A percentile compares a stretch with the other conserved stretches of the same genome.
Evolutionary conservation across 2,329 filamentous ascomycete genomes (phyloP).

Genomic region (Penicillium freii): DNA sequence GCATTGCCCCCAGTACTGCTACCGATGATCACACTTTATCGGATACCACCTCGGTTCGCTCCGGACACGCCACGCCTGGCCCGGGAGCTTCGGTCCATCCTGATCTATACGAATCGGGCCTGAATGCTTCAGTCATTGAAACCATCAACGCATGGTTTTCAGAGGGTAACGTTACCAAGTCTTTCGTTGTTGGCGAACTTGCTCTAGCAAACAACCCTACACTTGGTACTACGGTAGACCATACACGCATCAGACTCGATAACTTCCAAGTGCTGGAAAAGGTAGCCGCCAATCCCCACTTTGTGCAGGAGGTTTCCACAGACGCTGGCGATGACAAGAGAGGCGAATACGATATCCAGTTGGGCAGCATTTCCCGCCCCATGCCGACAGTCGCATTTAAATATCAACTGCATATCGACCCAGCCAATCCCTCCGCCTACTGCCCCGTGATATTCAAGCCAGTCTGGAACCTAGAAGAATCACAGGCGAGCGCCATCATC

Average conservation of each 20-base stretch:
- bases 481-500: slow-evolving; percentile 81
- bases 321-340: slow-evolving; percentile 55
- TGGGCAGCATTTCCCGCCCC: slow-evolving; percentile 68
- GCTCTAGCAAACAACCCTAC: slow-evolving; percentile 73
- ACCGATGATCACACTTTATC: slow-evolving; percentile 68
- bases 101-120: slow-evolving; percentile 72
- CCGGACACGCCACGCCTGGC: slow-evolving; percentile 73
- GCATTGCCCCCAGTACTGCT: slow-evolving; percentile 41
- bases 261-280: slow-evolving; percentile 86
- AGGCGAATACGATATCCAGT: slow-evolving; percentile 76
- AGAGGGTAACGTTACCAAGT: slow-evolving; percentile 66
- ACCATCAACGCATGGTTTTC: slow-evolving; percentile 85
- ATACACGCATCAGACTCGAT: slow-evolving; percentile 74
- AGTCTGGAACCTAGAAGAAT: slow-evolving; percentile 77
- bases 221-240: slow-evolving; percentile 39
- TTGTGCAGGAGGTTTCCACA: slow-evolving; percentile 64
- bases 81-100: slow-evolving; percentile 72
- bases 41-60: slow-evolving; percentile 89
- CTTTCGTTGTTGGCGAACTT: slow-evolving; percentile 80
- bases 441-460: slow-evolving; percentile 73
- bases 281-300: slow-evolving; percentile 89
- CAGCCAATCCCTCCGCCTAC: slow-evolving; percentile 55
- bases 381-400: slow-evolving; percentile 75
- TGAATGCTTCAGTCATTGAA: slow-evolving; percentile 88
- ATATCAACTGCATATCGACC: slow-evolving; percentile 78